A percentile compares a stretch with the other conserved stretches of the same genome.
Evolutionary conservation across 1,284 basidiomycete genomes (phyloP).

Genomic region (Vanrija sp.): DNA sequence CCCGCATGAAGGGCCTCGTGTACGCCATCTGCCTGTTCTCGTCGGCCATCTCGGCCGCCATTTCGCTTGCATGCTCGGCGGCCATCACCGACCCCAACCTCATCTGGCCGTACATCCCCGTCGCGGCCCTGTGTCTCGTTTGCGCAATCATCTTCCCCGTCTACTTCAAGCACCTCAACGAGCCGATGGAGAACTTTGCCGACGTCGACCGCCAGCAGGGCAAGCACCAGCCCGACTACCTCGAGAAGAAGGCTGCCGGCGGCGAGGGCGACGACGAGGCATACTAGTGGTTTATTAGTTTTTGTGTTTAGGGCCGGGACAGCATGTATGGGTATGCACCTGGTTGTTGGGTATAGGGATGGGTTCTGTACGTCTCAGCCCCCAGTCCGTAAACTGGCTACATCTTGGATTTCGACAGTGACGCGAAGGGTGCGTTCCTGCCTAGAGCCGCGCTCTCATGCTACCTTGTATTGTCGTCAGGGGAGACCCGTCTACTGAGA

Average conservation of each 20-base stretch:
- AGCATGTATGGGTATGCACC: no score
- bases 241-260: background rate
- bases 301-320: no score
- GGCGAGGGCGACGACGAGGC: background rate
- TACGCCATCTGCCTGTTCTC: slow-evolving; percentile 51
- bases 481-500: no score
- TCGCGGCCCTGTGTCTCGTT: slow-evolving; percentile 42
- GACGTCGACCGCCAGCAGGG: slow-evolving; percentile 40
- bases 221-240: slow-evolving; percentile 21
- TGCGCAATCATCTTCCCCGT: slow-evolving; percentile 35
- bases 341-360: no score
- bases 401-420: no score
- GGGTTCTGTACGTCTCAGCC: no score
- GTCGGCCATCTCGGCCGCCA: slow-evolving; percentile 50
- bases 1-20: slow-evolving; percentile 50
- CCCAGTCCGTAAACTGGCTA: no score
- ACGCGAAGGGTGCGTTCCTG: no score
- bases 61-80: slow-evolving; percentile 39
- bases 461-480: no score
- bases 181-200: slow-evolving; percentile 31
- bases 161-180: slow-evolving; percentile 43
- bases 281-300: background rate
- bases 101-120: slow-evolving; percentile 49
- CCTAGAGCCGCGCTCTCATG: no score
- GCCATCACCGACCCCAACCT: slow-evolving; percentile 51